A percentile compares a stretch with the other conserved stretches of the same genome.
Conservation (phyloP, 176 grass and related monocot species). For the Thalia dealbata region DNA sequence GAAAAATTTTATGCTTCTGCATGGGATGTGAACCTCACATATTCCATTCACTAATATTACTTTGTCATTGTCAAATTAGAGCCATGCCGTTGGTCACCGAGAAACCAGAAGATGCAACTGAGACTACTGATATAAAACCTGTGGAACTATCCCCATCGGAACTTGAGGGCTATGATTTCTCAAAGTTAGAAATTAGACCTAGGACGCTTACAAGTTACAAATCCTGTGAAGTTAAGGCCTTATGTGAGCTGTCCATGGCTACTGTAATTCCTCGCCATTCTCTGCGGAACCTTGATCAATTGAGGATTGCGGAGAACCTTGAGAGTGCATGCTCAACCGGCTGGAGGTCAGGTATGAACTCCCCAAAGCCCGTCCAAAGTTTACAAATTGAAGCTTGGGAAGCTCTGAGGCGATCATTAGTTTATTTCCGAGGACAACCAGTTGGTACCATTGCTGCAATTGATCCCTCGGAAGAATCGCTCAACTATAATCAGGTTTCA, state of each 20-base stretch:
- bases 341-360: constrained; percentile 11
- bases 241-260: constrained; percentile 25
- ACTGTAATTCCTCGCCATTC: constrained; percentile 15
- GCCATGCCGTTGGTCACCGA: neutral
- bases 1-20: too few species aligned
- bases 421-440: constrained; percentile 54
- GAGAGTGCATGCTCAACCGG: constrained; percentile 13
- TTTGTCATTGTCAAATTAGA: neutral
- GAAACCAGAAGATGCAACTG: constrained; percentile 1
- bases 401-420: constrained; percentile 46
- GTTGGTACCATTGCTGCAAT: constrained; percentile 82
- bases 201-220: constrained; percentile 27
- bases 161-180: constrained; percentile 26
- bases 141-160: neutral
- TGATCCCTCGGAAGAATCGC: constrained; percentile 56
- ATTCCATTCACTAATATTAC: neutral
- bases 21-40: too few species aligned
- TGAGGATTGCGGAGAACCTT: constrained; percentile 3
- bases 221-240: constrained; percentile 41
- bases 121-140: neutral
- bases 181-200: constrained; percentile 35
- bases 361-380: constrained; percentile 23
- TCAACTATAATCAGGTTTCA: constrained; percentile 88
- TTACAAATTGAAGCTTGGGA: constrained; percentile 64
- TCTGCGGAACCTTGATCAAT: constrained; percentile 2